Conservation (phyloP, 1,284 basidiomycete species). For the Xerocomus minutiporus region DNA sequence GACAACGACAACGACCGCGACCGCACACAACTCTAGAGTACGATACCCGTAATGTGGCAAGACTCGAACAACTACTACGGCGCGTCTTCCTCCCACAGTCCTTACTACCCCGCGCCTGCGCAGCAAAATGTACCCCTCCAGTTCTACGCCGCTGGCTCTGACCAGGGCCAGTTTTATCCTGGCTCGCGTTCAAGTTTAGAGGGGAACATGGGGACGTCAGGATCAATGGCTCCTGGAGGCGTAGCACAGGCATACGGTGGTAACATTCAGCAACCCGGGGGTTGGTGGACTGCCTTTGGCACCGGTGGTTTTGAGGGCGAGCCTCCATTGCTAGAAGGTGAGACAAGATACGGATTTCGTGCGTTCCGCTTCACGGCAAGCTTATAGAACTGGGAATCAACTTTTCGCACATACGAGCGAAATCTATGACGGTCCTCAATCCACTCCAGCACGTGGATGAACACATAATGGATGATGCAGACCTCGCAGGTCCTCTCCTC, state of each 20-base stretch:
- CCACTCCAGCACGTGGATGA: slow-evolving; percentile 85
- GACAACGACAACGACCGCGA: slow-evolving; percentile 15
- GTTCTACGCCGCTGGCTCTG: slow-evolving; percentile 60
- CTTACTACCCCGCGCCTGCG: slow-evolving; percentile 50
- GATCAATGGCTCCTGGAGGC: slow-evolving; percentile 46
- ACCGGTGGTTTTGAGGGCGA: slow-evolving; percentile 95
- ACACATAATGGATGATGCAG: slow-evolving; percentile 99
- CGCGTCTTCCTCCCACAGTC: slow-evolving; percentile 49
- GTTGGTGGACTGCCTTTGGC: slow-evolving; percentile 95
- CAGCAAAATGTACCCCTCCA: slow-evolving; percentile 62
- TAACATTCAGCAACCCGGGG: slow-evolving; percentile 59
- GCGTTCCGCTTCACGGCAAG: slow-evolving; percentile 1
- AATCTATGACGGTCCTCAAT: slow-evolving; percentile 94
- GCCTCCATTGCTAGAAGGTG: slow-evolving; percentile 88
- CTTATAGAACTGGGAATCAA: slow-evolving; percentile 91
- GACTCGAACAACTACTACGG: slow-evolving; percentile 50
- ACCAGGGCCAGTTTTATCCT: slow-evolving; percentile 58
- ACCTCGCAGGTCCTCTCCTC: slow-evolving; percentile 92
- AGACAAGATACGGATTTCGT: slow-evolving; percentile 13
- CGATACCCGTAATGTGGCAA: slow-evolving; percentile 59
- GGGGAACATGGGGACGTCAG: slow-evolving; percentile 58
- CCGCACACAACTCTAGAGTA: slow-evolving; percentile 4
- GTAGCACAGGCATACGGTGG: slow-evolving; percentile 56
- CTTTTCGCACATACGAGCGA: slow-evolving; percentile 90
- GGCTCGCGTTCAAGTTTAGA: slow-evolving; percentile 70